A percentile compares a stretch with the other conserved stretches of the same genome.
Evolutionary conservation across 257 asterid genomes (phyloP).

Genomic region (Solanum ahanhuiri): DNA sequence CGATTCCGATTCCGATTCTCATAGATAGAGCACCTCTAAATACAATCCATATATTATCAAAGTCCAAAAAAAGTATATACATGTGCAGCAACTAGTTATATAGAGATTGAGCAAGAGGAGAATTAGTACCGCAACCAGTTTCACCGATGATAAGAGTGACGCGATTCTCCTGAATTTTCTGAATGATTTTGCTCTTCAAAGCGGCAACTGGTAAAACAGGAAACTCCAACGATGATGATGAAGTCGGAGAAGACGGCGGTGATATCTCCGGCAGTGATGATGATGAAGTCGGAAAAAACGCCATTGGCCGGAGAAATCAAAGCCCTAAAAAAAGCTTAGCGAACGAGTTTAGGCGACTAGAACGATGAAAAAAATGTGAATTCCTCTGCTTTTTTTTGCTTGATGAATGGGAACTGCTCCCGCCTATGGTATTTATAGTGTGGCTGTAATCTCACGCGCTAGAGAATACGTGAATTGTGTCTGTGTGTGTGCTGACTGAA

Average conservation of each 20-base stretch:
- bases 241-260: neutral
- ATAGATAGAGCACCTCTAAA: neutral
- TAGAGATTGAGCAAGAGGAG: neutral
- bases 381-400: neutral
- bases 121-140: conserved; percentile 73
- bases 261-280: conserved; percentile 9
- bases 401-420: neutral
- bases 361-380: neutral
- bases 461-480: neutral
- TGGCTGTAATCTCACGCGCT: neutral
- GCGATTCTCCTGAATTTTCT: conserved; percentile 71
- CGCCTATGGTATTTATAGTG: neutral
- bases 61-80: neutral
- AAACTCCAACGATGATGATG: conserved; percentile 23
- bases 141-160: conserved; percentile 92
- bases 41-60: neutral
- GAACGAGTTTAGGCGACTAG: neutral
- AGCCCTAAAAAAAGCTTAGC: neutral
- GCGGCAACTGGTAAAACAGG: conserved; percentile 53
- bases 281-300: conserved; percentile 40
- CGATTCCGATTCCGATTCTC: neutral
- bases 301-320: conserved; percentile 21
- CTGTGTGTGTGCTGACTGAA: neutral
- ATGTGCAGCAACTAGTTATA: neutral
- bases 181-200: conserved; percentile 49